Percentiles rank a stretch among this genome's conserved stretches.
Evolutionary conservation across 176 grass and related monocot species (phyloP).

Genomic region (Hordeum marinum): DNA sequence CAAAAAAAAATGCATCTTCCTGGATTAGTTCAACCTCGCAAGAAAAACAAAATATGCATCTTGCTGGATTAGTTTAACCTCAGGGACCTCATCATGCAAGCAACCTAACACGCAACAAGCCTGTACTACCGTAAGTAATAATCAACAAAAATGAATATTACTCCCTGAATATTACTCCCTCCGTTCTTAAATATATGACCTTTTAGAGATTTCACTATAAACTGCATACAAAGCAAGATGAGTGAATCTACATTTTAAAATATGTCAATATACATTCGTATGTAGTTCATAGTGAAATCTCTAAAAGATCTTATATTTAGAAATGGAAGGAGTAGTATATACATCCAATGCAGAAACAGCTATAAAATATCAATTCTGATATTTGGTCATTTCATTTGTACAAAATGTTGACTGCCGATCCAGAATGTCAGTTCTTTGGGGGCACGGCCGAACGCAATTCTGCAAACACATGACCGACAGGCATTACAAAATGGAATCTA

Average conservation of each 20-base stretch:
- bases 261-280: too few species aligned
- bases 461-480: constrained; percentile 4
- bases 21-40: too few species aligned
- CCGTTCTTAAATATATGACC: too few species aligned
- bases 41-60: background rate
- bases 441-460: background rate
- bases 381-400: background rate
- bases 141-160: background rate
- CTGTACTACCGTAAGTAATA: background rate
- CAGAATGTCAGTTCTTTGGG: background rate
- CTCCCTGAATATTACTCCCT: too few species aligned
- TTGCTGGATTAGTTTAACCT: background rate
- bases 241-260: too few species aligned
- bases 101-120: background rate
- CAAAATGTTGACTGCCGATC: background rate
- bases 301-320: too few species aligned
- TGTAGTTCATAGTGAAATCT: too few species aligned
- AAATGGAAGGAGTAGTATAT: too few species aligned
- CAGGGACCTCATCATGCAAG: background rate
- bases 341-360: background rate
- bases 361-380: background rate
- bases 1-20: too few species aligned
- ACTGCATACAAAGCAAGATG: too few species aligned
- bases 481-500: constrained; percentile 3
- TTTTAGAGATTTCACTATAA: too few species aligned